Evolutionary conservation across 2,329 filamentous ascomycete genomes (phyloP).

Genomic region (Alternaria incomplexa): DNA sequence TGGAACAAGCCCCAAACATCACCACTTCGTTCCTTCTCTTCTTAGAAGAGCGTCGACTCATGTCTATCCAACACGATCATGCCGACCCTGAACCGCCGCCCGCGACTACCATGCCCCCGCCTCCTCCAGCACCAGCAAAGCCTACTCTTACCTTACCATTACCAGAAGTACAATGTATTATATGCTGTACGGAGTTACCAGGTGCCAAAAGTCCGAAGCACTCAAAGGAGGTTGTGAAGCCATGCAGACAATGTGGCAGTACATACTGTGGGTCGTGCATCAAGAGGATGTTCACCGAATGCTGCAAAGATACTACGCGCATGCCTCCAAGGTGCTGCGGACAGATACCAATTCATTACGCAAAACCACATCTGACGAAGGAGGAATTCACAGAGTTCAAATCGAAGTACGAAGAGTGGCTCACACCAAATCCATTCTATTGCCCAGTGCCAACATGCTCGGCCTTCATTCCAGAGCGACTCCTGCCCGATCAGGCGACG

Average conservation of each 20-base stretch:
- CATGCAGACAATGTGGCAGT: conserved; percentile 41
- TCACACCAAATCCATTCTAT: conserved; percentile 54
- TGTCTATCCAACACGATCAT: conserved; percentile 11
- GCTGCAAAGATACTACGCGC: conserved; percentile 46
- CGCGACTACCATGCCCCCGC: neutral
- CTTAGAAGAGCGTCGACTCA: conserved; percentile 10
- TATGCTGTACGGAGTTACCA: conserved; percentile 25
- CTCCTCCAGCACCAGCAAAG: neutral
- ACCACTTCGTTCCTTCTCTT: conserved; percentile 6
- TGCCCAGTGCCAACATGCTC: conserved; percentile 58
- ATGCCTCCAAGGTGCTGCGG: conserved; percentile 58
- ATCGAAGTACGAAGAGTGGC: conserved; percentile 57
- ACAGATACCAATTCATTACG: conserved; percentile 52
- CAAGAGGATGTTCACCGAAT: conserved; percentile 50
- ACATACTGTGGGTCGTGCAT: conserved; percentile 49
- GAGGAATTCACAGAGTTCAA: conserved; percentile 48
- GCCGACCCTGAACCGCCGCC: neutral
- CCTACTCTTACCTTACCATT: neutral
- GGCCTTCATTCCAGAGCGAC: conserved; percentile 51
- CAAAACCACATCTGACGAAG: conserved; percentile 42
- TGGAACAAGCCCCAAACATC: neutral
- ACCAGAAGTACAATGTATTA: conserved; percentile 23
- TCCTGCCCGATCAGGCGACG: conserved; percentile 20
- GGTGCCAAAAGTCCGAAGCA: conserved; percentile 9
- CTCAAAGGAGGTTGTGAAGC: conserved; percentile 19